Conservation (phyloP, 306 rosid species). For the Trifolium dubium region DNA sequence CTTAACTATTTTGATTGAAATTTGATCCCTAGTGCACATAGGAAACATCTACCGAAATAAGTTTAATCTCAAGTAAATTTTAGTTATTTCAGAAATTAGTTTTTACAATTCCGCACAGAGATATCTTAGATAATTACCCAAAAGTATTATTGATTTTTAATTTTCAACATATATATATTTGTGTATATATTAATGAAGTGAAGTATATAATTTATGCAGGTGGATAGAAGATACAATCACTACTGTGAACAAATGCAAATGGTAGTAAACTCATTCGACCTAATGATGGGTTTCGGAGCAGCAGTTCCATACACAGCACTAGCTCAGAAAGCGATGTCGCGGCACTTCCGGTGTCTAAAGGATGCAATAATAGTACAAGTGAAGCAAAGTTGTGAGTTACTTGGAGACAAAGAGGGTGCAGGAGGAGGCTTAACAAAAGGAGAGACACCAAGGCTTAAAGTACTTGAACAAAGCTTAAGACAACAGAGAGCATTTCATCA, state of each 20-base stretch:
- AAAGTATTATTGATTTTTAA: too few relatives aligned
- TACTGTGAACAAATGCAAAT: conserved; percentile 97
- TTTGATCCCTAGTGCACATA: too few relatives aligned
- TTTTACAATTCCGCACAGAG: background rate
- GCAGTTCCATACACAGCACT: conserved; percentile 93
- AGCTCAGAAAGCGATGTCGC: conserved; percentile 95
- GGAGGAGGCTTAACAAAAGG: conserved; percentile 87
- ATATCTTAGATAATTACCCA: too few relatives aligned
- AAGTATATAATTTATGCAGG: conserved; percentile 50
- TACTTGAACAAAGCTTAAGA: conserved; percentile 82
- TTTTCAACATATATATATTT: too few relatives aligned
- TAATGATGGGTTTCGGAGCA: conserved; percentile 91
- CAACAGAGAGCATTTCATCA: conserved; percentile 95
- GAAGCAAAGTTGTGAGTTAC: conserved; percentile 74
- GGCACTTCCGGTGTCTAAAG: conserved; percentile 93
- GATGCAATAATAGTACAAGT: conserved; percentile 73
- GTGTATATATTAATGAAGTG: too few relatives aligned
- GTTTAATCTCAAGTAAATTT: too few relatives aligned
- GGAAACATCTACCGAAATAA: too few relatives aligned
- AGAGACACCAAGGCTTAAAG: conserved; percentile 93
- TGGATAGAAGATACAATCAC: conserved; percentile 88
- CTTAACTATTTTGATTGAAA: too few relatives aligned
- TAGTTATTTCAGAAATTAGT: background rate
- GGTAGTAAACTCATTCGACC: conserved; percentile 91
- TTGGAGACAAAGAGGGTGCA: conserved; percentile 89